Conservation (phyloP, 805 yeast species). For the Schizosaccharomyces cryophilus region DNA sequence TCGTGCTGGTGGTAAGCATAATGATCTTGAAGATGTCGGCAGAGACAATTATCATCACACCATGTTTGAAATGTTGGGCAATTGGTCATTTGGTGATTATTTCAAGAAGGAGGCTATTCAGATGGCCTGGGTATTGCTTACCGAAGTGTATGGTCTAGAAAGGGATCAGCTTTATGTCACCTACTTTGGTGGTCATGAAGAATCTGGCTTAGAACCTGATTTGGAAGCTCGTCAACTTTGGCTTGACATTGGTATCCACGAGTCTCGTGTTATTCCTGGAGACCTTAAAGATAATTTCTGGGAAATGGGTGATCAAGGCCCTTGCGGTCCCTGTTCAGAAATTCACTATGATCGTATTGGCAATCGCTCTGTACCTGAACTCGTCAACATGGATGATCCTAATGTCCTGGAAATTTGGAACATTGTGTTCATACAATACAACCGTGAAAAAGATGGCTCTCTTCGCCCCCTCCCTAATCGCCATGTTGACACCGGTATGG, state of each 20-base stretch:
- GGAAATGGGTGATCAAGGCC: slow-evolving; percentile 99
- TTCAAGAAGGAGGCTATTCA: slow-evolving; percentile 82
- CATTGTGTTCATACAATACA: slow-evolving; percentile 86
- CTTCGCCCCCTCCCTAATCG: slow-evolving; percentile 71
- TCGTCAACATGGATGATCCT: slow-evolving; percentile 94
- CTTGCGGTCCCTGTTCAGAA: slow-evolving; percentile 98
- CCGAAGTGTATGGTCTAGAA: slow-evolving; percentile 59
- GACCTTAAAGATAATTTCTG: slow-evolving; percentile 80
- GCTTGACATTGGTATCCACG: slow-evolving; percentile 69
- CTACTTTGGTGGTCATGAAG: slow-evolving; percentile 81
- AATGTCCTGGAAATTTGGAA: slow-evolving; percentile 96
- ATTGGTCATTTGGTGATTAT: slow-evolving; percentile 99
- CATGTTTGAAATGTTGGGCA: slow-evolving; percentile 96
- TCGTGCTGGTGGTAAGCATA: slow-evolving; percentile 97
- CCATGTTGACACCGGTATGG: slow-evolving; percentile 97
- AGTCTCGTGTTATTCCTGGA: slow-evolving; percentile 84
- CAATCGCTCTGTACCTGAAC: slow-evolving; percentile 75
- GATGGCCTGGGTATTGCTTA: slow-evolving; percentile 77
- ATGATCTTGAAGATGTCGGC: slow-evolving; percentile 86
- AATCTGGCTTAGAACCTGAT: slow-evolving; percentile 70
- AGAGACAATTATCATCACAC: slow-evolving; percentile 87
- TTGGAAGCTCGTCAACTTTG: slow-evolving; percentile 75
- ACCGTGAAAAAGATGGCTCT: slow-evolving; percentile 71
- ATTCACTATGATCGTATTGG: slow-evolving; percentile 81
- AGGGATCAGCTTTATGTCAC: slow-evolving; percentile 73